Evolutionary conservation across 352 stramenopile genomes (phyloP).

Genomic region (Globisporangium takayamanum): DNA sequence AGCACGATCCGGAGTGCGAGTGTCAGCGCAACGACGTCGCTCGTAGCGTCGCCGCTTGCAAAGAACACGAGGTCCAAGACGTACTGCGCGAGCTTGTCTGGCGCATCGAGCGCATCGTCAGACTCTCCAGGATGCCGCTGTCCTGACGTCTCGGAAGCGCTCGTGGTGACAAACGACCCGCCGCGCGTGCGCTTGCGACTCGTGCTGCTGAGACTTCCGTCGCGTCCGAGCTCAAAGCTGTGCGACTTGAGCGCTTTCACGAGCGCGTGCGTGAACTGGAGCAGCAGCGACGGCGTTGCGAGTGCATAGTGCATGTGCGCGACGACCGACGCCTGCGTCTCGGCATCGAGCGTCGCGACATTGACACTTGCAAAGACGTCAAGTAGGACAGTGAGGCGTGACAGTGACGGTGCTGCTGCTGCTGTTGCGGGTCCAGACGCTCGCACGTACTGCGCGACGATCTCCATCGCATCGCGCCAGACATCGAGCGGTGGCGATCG

Average conservation of each 20-base stretch:
- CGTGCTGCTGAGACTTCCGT: slow-evolving; percentile 12
- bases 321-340: slow-evolving; percentile 4
- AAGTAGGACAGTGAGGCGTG: slow-evolving; percentile 4
- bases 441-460: slow-evolving; percentile 9
- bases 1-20: slow-evolving; percentile 34
- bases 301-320: slow-evolving; percentile 10
- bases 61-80: slow-evolving; percentile 38
- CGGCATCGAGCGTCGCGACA: slow-evolving; percentile 2
- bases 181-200: slow-evolving; percentile 13
- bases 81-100: slow-evolving; percentile 35
- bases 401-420: slow-evolving; percentile 1
- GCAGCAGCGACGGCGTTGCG: slow-evolving; percentile 10
- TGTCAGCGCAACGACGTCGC: slow-evolving; percentile 25
- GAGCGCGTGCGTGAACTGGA: slow-evolving; percentile 11
- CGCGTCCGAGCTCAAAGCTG: slow-evolving; percentile 11
- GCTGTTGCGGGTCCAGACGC: background rate
- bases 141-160: background rate
- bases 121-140: background rate
- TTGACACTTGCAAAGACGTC: slow-evolving; percentile 10
- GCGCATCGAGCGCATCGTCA: background rate
- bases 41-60: slow-evolving; percentile 20
- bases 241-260: slow-evolving; percentile 11
- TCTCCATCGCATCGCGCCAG: slow-evolving; percentile 8
- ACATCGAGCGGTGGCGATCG: background rate
- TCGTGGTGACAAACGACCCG: slow-evolving; percentile 3